Conservation (phyloP, 1,139 yeast species). For the Candida frijolesensis region DNA sequence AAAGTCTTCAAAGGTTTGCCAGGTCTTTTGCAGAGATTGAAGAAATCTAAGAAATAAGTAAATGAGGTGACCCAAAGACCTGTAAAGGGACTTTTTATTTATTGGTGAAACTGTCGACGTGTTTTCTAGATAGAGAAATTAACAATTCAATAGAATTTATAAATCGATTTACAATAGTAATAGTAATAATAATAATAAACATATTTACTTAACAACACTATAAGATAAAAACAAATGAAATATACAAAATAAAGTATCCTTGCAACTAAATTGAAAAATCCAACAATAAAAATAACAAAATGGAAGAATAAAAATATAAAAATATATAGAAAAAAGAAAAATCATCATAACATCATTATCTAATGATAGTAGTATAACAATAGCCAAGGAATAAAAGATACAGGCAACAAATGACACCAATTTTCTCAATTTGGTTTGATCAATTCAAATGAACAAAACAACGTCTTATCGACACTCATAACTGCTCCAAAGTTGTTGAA, state of each 20-base stretch:
- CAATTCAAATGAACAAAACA: slow-evolving; percentile 82
- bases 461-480: slow-evolving; percentile 75
- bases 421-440: slow-evolving; percentile 55
- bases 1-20: slow-evolving; percentile 12
- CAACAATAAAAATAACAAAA: no score
- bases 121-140: no score
- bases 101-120: no score
- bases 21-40: slow-evolving; percentile 6
- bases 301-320: no score
- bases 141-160: no score
- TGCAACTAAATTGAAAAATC: no score
- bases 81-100: not conserved
- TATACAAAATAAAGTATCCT: no score
- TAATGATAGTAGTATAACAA: slow-evolving; percentile 1
- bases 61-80: no score
- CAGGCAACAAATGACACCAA: not conserved
- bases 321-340: not conserved
- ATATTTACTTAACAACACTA: no score
- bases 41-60: slow-evolving; percentile 9
- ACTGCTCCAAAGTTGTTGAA: slow-evolving; percentile 91
- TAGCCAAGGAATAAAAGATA: not conserved
- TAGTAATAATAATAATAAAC: no score
- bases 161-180: no score
- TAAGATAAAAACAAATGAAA: no score
- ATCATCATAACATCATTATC: slow-evolving; percentile 2